Evolutionary conservation across 2,329 filamentous ascomycete species (phyloP).

Genomic region (Hypomyces rosellus): DNA sequence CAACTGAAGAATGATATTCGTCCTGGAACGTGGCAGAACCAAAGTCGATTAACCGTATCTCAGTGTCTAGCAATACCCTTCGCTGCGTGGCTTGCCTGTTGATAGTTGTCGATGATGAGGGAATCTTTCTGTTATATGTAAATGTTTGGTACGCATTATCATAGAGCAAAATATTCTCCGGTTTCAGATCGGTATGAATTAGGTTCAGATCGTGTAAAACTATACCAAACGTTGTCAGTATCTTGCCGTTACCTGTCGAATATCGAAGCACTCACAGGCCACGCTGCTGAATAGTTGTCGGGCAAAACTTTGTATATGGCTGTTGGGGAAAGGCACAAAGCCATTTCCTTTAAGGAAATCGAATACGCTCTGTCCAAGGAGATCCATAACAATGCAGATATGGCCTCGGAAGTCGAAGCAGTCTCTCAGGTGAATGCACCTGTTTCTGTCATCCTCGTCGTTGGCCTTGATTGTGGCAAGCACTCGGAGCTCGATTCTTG

Average conservation of each 20-base stretch:
- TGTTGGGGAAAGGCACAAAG: constrained; percentile 96
- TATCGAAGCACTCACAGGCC: constrained; percentile 62
- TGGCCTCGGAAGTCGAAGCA: constrained; percentile 97
- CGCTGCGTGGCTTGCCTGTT: constrained; percentile 57
- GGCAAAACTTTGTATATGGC: constrained; percentile 95
- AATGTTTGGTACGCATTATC: constrained; percentile 62
- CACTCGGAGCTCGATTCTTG: constrained; percentile 87
- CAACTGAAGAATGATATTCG: constrained; percentile 66
- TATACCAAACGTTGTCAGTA: constrained; percentile 27
- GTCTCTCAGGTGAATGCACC: constrained; percentile 92
- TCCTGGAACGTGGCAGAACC: constrained; percentile 67
- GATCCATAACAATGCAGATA: constrained; percentile 77
- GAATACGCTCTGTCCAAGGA: constrained; percentile 91
- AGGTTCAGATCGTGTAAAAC: constrained; percentile 95
- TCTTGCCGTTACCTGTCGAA: not conserved
- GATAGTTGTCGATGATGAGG: constrained; percentile 56
- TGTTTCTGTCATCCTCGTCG: constrained; percentile 85
- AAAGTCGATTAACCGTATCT: constrained; percentile 66
- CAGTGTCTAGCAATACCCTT: constrained; percentile 59
- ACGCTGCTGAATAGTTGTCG: constrained; percentile 96
- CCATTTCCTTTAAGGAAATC: constrained; percentile 94
- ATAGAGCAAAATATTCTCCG: constrained; percentile 63
- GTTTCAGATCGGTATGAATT: constrained; percentile 80
- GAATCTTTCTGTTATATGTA: constrained; percentile 63
- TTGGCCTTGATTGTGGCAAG: constrained; percentile 88